These are phyloP conservation scores for Brassica incana DNA, from an alignment of 345 rosid genomes.

Conservation along the genomic window DNA sequence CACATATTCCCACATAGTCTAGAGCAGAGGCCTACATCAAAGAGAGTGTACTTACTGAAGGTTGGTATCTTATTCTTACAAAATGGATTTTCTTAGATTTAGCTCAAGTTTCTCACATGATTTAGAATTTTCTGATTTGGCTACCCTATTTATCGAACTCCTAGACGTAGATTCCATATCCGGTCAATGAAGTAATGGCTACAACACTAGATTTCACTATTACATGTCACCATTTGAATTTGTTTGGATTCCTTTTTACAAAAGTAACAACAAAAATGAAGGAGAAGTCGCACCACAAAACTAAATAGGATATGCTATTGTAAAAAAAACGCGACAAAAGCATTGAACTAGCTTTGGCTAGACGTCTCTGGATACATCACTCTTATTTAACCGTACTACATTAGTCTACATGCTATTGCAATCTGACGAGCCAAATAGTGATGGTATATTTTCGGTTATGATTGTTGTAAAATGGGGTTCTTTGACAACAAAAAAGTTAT, in stretches of 20 bases:
- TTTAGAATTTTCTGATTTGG: slow-evolving; percentile 12
- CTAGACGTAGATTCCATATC: background rate
- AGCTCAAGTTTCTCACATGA: background rate
- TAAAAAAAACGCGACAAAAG: background rate
- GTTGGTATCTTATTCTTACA: slow-evolving; percentile 29
- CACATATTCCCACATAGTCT: background rate
- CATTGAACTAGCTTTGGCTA: background rate
- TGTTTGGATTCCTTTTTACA: slow-evolving; percentile 6
- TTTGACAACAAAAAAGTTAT: background rate
- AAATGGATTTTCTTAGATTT: slow-evolving; percentile 2
- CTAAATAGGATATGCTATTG: background rate
- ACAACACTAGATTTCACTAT: no score
- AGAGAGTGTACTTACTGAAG: slow-evolving; percentile 25
- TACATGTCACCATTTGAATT: background rate
- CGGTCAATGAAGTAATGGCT: no score
- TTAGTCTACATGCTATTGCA: background rate
- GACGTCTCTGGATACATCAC: background rate
- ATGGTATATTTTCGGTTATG: background rate
- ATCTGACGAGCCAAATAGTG: background rate
- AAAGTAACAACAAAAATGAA: background rate
- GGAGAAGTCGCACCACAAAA: background rate
- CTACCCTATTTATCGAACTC: background rate
- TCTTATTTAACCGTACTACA: background rate
- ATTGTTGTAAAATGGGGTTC: background rate
- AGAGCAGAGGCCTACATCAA: background rate